These are phyloP conservation scores for Arabidopsis lyrata DNA, from an alignment of 441 rosid genomes.

Conservation along the genomic window DNA sequence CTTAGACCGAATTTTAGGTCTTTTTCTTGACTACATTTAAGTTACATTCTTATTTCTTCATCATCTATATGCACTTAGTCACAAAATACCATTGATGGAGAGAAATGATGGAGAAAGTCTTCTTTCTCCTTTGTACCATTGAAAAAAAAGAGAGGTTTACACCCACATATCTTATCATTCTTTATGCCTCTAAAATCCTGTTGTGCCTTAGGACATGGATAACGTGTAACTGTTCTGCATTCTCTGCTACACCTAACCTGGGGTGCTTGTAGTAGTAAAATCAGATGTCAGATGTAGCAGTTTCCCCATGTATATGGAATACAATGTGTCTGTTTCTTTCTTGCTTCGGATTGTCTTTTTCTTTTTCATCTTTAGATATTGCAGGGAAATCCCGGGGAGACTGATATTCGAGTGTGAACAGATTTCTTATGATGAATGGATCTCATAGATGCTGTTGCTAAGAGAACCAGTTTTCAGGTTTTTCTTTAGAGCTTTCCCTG, in stretches of 20 bases:
- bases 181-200: conserved; percentile 33
- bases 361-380: conserved; percentile 35
- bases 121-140: conserved; percentile 43
- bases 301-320: conserved; percentile 39
- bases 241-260: conserved; percentile 31
- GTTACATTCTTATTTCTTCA: conserved; percentile 39
- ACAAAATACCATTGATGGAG: conserved; percentile 36
- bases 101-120: conserved; percentile 26
- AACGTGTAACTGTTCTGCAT: conserved; percentile 26
- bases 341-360: conserved; percentile 34
- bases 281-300: conserved; percentile 41
- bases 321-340: conserved; percentile 27
- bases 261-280: conserved; percentile 37
- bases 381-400: conserved; percentile 42
- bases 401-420: conserved; percentile 23
- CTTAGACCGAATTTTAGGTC: conserved; percentile 49
- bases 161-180: conserved; percentile 27
- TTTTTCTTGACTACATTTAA: conserved; percentile 43
- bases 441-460: conserved; percentile 32
- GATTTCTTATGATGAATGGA: conserved; percentile 28
- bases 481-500: conserved; percentile 30
- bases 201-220: conserved; percentile 37
- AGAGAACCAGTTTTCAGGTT: conserved; percentile 41
- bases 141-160: conserved; percentile 36
- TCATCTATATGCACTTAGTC: conserved; percentile 39